Base-by-base conservation (phyloP, 2,329 filamentous ascomycete genomes). In the Trichoderma sp. region DNA sequence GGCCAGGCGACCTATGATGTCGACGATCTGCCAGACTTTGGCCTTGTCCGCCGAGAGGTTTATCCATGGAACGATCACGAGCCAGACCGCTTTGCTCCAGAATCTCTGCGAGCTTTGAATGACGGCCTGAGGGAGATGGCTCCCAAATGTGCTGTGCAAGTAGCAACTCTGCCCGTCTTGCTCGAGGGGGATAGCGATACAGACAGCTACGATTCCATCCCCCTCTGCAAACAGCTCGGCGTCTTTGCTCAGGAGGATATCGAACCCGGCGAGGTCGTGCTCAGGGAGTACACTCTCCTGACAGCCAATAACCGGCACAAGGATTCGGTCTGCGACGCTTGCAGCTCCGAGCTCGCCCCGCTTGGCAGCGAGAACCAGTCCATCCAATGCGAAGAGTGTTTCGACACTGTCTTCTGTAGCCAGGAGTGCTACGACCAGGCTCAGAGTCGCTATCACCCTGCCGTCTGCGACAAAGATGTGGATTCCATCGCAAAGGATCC, bases 281-380 rank as follows among this genome's bases (percentile, higher is more conserved):
- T 99, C 34, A 81, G 86, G 55, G 95, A 99, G 74, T 91, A 90
- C 67, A 95, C 93, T 9, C 84, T 97, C 7, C 80, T 99, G 47
- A 97, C 93, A 2, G 93, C 92, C 52, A 95, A 94, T 71, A 95
- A 95, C 74, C 88, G 92, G 34, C 84, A 95, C 14, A 92, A 96
- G 74, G 93, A 96, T 68, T 83, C 90, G 5, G 84, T 94, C 34
- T 98, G 94, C 76, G 94, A 98, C 76, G 93, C 93, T 15, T 98
- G 94, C 76, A 92, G 92, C 71, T 83, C 85, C 7, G 85, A 87
- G 26, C 83, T 96, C 6, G 91, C 90, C 0, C 82, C 83, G 0
- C 78, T 91, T 28, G 79, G 78, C 30, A 75, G 76, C 57, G 76
- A 83, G 9, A 71, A 79, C 72, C 57, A 77, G 73, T 63, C 83